Conservation (phyloP, 2,329 filamentous ascomycete species). For the Paecilomyces fulvus region DNA sequence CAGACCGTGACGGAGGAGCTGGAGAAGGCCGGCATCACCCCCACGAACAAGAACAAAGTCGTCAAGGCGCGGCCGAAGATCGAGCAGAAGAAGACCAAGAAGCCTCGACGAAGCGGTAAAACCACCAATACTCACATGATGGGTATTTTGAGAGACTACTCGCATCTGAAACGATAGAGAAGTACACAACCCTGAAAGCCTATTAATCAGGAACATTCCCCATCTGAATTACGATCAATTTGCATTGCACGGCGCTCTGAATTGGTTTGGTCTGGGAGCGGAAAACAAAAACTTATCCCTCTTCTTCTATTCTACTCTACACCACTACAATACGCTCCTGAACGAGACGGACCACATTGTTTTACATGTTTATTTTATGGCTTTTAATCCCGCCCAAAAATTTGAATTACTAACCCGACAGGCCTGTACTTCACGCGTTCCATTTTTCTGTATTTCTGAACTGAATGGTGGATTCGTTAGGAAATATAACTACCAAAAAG, state of each 20-base stretch:
- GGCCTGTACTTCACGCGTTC: not conserved
- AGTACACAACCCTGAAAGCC: not conserved
- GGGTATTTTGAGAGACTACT: constrained; percentile 69
- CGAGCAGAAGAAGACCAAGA: constrained; percentile 65
- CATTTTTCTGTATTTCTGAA: not conserved
- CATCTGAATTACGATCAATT: not conserved
- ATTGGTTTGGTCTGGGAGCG: too few relatives aligned
- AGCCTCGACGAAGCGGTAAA: constrained; percentile 65
- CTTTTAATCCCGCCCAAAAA: not conserved
- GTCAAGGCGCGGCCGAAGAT: constrained; percentile 48
- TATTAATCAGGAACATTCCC: not conserved
- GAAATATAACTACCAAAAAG: not conserved
- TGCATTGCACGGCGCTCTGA: not conserved
- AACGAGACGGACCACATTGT: not conserved
- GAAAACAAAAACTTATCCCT: too few relatives aligned
- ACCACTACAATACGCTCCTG: not conserved
- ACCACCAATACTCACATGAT: constrained; percentile 83
- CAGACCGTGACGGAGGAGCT: constrained; percentile 72
- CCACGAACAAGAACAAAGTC: constrained; percentile 71
- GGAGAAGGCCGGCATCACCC: constrained; percentile 68
- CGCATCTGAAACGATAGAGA: constrained; percentile 34
- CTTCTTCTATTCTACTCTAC: too few relatives aligned
- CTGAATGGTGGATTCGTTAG: not conserved
- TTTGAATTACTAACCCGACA: not conserved
- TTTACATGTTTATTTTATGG: not conserved